Conservation (phyloP, 1,284 basidiomycete species). For the Mycena citricolor region DNA sequence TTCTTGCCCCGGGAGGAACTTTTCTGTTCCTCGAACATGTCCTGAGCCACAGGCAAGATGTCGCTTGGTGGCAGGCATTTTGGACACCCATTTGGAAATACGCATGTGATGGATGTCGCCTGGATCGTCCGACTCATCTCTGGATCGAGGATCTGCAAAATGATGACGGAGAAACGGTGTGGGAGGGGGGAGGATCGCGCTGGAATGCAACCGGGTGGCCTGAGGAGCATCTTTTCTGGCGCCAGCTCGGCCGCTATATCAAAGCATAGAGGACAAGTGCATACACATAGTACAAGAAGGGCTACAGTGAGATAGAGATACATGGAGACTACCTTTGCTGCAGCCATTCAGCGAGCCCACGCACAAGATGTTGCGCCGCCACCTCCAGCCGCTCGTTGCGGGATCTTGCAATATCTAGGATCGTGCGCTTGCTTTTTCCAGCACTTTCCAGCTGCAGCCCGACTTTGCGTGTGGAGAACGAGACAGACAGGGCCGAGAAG, state of each 20-base stretch:
- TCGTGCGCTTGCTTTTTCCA: conserved; percentile 44
- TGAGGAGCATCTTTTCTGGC: conserved; percentile 55
- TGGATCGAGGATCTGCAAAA: conserved; percentile 45
- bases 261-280: no score
- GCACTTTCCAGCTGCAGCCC: conserved; percentile 48
- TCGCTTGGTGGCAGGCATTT: conserved; percentile 65
- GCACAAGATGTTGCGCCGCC: conserved; percentile 53
- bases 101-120: conserved; percentile 57
- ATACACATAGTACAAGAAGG: no score
- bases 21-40: conserved; percentile 68
- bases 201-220: conserved; percentile 39
- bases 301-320: no score
- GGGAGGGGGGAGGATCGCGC: conserved; percentile 42
- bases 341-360: conserved; percentile 24
- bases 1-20: conserved; percentile 57
- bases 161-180: conserved; percentile 15
- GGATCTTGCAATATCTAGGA: conserved; percentile 52
- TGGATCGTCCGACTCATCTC: conserved; percentile 57
- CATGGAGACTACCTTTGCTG: conserved; percentile 11
- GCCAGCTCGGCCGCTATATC: conserved; percentile 53
- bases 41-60: conserved; percentile 42
- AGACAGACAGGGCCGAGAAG: conserved; percentile 53
- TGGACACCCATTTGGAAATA: conserved; percentile 65
- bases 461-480: conserved; percentile 58
- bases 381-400: conserved; percentile 60